Conservation (phyloP, 116 monocot species). For the Zostera marina region DNA sequence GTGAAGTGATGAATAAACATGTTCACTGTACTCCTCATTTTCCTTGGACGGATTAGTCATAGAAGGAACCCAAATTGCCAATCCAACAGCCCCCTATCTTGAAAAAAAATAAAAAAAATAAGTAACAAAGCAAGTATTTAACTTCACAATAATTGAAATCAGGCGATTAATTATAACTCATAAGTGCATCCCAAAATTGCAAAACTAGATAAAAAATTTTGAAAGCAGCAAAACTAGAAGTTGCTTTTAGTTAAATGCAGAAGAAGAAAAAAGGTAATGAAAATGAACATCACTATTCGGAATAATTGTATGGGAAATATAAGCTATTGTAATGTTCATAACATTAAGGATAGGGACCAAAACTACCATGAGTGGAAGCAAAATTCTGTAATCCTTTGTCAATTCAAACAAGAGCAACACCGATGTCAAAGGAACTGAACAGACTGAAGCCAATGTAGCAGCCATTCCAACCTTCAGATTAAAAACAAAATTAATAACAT, state of each 20-base stretch:
- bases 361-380: constrained; percentile 92
- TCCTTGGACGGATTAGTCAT: constrained; percentile 68
- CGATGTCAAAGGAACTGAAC: constrained; percentile 98
- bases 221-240: too few relatives aligned
- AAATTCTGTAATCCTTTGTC: constrained; percentile 95
- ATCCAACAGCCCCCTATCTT: constrained; percentile 91
- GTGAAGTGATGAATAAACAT: constrained; percentile 58
- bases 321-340: not conserved
- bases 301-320: not conserved
- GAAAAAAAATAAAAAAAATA: not conserved
- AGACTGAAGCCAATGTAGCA: constrained; percentile 95
- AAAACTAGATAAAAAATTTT: too few relatives aligned
- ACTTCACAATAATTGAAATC: too few relatives aligned
- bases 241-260: too few relatives aligned
- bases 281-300: not conserved
- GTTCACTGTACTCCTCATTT: constrained; percentile 25
- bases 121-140: not conserved
- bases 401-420: constrained; percentile 95
- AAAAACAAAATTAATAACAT: not conserved
- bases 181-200: too few relatives aligned
- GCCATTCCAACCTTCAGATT: constrained; percentile 92
- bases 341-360: not conserved
- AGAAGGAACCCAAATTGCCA: constrained; percentile 99
- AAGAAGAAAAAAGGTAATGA: not conserved
- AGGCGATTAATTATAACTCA: too few relatives aligned